Evolutionary conservation across 2,329 filamentous ascomycete genomes (phyloP).

Genomic region (Ophiostoma tasmaniense): DNA sequence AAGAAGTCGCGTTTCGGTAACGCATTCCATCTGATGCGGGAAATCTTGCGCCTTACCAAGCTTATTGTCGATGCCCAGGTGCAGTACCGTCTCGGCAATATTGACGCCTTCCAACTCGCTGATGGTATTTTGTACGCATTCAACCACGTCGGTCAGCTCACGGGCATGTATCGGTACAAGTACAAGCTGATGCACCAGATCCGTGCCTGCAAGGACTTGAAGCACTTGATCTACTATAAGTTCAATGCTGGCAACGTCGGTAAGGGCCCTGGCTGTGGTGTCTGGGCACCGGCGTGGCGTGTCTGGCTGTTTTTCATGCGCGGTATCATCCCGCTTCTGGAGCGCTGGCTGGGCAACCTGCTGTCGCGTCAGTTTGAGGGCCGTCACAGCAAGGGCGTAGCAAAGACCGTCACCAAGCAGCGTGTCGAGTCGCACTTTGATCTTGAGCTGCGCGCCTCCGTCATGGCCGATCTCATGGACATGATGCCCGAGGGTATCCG

Average conservation of each 20-base stretch:
- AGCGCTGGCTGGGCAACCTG: slow-evolving; percentile 94
- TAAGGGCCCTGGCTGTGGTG: slow-evolving; percentile 94
- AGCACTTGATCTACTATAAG: slow-evolving; percentile 97
- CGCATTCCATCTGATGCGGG: slow-evolving; percentile 97
- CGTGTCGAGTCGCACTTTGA: slow-evolving; percentile 98
- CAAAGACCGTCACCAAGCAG: slow-evolving; percentile 98
- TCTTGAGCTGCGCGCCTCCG: slow-evolving; percentile 89
- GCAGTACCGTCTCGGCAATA: slow-evolving; percentile 93
- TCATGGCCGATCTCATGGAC: slow-evolving; percentile 98
- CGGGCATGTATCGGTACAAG: slow-evolving; percentile 99
- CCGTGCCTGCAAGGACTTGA: slow-evolving; percentile 95
- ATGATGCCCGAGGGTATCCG: slow-evolving; percentile 99
- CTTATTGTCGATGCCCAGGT: slow-evolving; percentile 98
- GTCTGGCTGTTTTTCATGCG: slow-evolving; percentile 99
- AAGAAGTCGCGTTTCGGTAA: slow-evolving; percentile 99
- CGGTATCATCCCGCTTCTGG: slow-evolving; percentile 90
- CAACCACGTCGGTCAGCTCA: slow-evolving; percentile 96
- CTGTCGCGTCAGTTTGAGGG: slow-evolving; percentile 97
- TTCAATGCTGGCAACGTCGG: slow-evolving; percentile 97
- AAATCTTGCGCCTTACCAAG: slow-evolving; percentile 91
- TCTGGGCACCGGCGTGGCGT: slow-evolving; percentile 97
- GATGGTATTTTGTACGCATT: slow-evolving; percentile 99
- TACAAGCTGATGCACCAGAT: slow-evolving; percentile 99
- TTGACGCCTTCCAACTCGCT: slow-evolving; percentile 96
- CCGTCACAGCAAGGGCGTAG: slow-evolving; percentile 95